A percentile compares a stretch with the other conserved stretches of the same genome.
Evolutionary conservation across 208 protist genomes (phyloP).

Genomic region (Acanthamoeba lenticulata): DNA sequence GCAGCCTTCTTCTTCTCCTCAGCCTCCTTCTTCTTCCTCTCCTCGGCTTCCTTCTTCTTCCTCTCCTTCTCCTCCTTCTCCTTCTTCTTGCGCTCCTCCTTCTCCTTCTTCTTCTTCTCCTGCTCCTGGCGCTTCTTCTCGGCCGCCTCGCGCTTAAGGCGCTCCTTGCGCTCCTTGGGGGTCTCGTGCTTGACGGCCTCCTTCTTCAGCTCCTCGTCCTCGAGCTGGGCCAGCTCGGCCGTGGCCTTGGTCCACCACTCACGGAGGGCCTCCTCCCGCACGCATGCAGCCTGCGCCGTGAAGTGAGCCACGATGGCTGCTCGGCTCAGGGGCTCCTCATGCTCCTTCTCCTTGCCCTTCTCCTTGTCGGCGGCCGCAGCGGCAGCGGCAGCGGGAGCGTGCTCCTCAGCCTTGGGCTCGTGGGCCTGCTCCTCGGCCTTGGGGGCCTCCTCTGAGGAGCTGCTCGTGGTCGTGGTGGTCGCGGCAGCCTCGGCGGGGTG

Average conservation of each 20-base stretch:
- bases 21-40: neutral
- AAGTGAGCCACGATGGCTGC: neutral
- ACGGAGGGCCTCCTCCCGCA: neutral
- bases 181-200: neutral
- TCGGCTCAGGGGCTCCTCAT: neutral
- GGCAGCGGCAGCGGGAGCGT: neutral
- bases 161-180: neutral
- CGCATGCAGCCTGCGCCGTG: neutral
- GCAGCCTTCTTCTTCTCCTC: neutral
- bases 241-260: conserved; percentile 19
- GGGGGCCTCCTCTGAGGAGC: too few species aligned
- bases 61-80: neutral
- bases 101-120: conserved; percentile 34
- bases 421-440: neutral
- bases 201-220: conserved; percentile 28
- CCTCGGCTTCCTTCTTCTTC: neutral
- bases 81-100: conserved; percentile 22
- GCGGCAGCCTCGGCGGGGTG: neutral
- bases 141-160: neutral
- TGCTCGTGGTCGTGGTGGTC: too few species aligned
- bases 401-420: neutral
- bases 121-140: conserved; percentile 29
- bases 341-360: neutral
- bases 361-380: neutral
- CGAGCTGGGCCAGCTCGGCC: neutral